Percentiles rank a stretch among this genome's conserved stretches.
Conservation (phyloP, 768 basidiomycete species). For the Coprinopsis strossmayeri region DNA sequence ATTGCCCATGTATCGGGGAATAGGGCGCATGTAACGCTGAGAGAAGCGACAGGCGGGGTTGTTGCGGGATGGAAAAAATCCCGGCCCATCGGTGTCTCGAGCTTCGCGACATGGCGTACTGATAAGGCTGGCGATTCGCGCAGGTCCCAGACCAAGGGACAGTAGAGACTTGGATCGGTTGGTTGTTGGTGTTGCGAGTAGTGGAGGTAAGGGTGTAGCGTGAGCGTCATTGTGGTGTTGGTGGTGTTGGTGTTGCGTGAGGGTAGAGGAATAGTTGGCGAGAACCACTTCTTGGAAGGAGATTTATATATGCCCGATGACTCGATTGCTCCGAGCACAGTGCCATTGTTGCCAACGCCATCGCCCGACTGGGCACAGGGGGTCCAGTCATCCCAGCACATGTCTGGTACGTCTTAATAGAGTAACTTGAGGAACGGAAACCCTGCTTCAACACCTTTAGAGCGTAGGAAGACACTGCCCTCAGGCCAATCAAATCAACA, state of each 20-base stretch:
- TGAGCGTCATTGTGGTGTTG: conserved; percentile 3
- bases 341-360: background rate
- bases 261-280: too few species aligned
- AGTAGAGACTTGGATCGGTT: conserved; percentile 18
- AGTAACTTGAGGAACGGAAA: too few species aligned
- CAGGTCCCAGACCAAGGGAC: conserved; percentile 43
- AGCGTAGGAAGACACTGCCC: too few species aligned
- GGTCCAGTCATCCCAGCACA: too few species aligned
- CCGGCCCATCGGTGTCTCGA: conserved; percentile 19
- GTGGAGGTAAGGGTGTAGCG: conserved; percentile 29
- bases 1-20: conserved; percentile 38
- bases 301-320: background rate
- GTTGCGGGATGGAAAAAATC: conserved; percentile 38
- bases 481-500: too few species aligned
- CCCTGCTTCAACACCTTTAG: too few species aligned
- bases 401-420: too few species aligned
- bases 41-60: conserved; percentile 27
- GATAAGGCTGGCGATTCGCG: conserved; percentile 30
- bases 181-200: conserved; percentile 28
- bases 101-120: conserved; percentile 20
- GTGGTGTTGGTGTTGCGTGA: background rate
- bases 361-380: background rate
- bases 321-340: background rate
- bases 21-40: conserved; percentile 41
- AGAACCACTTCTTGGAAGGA: background rate